phyloP scores from a whole-genome alignment of 163 green algal genomes.

The Volvox carteri region DNA sequence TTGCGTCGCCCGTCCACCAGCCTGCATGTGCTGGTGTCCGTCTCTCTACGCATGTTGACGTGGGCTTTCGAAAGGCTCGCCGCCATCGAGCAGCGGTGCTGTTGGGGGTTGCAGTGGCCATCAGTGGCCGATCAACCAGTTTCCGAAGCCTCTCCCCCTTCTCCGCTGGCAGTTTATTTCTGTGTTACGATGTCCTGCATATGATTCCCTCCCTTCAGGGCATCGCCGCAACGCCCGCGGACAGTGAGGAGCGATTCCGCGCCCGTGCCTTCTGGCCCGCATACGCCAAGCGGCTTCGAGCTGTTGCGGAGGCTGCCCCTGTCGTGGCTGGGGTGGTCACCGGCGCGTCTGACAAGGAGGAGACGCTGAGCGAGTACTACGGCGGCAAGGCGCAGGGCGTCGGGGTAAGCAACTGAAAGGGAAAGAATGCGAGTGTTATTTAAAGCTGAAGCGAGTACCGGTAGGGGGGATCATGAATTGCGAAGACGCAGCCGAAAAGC shows the following conservation, averaged over 20 bases:
- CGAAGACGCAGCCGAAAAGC: neutral
- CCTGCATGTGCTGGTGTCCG: no score
- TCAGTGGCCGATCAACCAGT: no score
- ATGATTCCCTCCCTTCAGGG: neutral
- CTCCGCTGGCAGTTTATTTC: no score
- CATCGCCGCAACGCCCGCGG: slow-evolving; percentile 41
- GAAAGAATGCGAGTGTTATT: neutral
- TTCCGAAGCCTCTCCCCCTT: no score
- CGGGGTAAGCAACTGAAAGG: slow-evolving; percentile 3
- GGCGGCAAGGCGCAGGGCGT: slow-evolving; percentile 61
- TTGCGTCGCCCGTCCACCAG: no score
- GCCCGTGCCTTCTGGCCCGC: slow-evolving; percentile 52
- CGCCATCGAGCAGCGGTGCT: no score
- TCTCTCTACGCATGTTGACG: no score
- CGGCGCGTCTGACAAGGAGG: slow-evolving; percentile 49
- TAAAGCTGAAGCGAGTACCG: neutral
- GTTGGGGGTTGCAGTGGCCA: no score
- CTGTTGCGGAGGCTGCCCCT: slow-evolving; percentile 23
- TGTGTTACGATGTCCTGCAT: neutral
- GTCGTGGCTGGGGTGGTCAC: neutral
- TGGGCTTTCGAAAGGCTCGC: no score
- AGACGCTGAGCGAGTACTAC: slow-evolving; percentile 64
- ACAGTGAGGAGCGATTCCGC: slow-evolving; percentile 58
- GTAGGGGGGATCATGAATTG: neutral
- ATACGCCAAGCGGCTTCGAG: slow-evolving; percentile 27